Evolutionary conservation across 2,329 filamentous ascomycete genomes (phyloP), one percentile per base, ranked within the genome.

Genomic region (Mycosphaerella sp.): DNA sequence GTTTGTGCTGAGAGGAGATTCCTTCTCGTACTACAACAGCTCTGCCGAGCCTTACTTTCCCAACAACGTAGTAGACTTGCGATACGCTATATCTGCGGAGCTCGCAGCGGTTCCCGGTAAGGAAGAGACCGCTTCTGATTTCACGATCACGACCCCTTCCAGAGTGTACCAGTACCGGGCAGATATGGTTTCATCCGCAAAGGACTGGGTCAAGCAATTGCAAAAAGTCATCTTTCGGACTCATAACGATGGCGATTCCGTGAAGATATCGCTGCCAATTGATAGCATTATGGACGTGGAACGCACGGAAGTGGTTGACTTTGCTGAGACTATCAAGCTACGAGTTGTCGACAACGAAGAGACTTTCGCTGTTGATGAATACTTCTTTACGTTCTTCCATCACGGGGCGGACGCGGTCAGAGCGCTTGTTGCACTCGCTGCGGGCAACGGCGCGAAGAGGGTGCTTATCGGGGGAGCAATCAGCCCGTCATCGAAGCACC

Each of bases 381-480:
- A 97, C 67, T 97, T 94, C 68, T 97, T 98, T 68, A 93, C 90
- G 0, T 97, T 97, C 70, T 95, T 96, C 67, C 86, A 81, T 59
- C 84, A 84, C 56, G 89, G 89, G 6, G 83, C 95, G 56, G 81
- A 84, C 25, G 52, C 44, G 2, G n/a, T 50, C 25, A 48, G 41
- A 44, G 79, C 93, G 2, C 75, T 98, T 45, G 86, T 81, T 56
- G 80, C 81, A 37, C 73, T 94, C 47, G 79, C 89, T 8, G 83
- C 86, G 43, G 81, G 84, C 57, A 79, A 81, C 18, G 73, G 79
- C 13, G 57, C 57, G 42, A 57, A 57, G 34, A 45, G 40, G n/a
- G 45, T 50, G 17, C 32, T 46, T 12, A 45, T 54, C 16, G 46
- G 48, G 28, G 55, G 55, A 18, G 36, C 27, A 13, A 28, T 44